Conservation (phyloP, 1,284 basidiomycete genomes). For the Ganoderma multipileum region DNA sequence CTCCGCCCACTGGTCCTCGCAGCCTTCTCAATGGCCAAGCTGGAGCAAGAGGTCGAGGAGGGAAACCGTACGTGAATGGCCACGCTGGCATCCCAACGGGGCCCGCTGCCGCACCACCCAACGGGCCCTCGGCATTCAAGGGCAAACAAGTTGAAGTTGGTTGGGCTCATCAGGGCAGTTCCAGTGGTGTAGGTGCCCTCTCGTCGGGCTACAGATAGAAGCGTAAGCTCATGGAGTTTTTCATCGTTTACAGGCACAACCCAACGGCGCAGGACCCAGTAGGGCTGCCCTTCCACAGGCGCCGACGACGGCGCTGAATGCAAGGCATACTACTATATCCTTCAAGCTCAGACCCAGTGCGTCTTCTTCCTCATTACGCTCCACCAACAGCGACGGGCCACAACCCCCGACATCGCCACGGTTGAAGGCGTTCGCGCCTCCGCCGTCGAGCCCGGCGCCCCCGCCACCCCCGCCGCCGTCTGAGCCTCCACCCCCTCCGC, state of each 20-base stretch:
- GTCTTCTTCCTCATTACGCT: conserved; percentile 23
- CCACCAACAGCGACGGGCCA: conserved; percentile 24
- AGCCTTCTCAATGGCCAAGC: conserved; percentile 51
- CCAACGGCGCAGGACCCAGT: conserved; percentile 38
- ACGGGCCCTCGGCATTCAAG: conserved; percentile 40
- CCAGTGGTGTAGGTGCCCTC: conserved; percentile 35
- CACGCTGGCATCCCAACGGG: conserved; percentile 37
- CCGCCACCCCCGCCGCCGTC: conserved; percentile 36
- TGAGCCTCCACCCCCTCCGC: conserved; percentile 35
- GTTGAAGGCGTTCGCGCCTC: conserved; percentile 30
- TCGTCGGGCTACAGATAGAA: conserved; percentile 25
- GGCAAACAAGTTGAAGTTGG: conserved; percentile 43
- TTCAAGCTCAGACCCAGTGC: conserved; percentile 37
- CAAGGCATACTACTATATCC: conserved; percentile 36
- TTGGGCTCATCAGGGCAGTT: conserved; percentile 25
- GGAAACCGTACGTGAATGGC: conserved; percentile 41
- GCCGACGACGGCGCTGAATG: conserved; percentile 33
- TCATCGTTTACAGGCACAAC: conserved; percentile 34
- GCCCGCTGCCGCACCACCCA: conserved; percentile 34
- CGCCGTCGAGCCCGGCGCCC: conserved; percentile 29
- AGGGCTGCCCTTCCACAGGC: conserved; percentile 32
- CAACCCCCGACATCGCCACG: conserved; percentile 33
- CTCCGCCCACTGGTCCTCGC: conserved; percentile 65
- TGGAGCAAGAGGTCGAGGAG: conserved; percentile 28
- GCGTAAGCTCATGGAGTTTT: conserved; percentile 35